Evolutionary conservation across 257 asterid genomes (phyloP), one percentile per base, ranked within the genome.

Genomic region (Petunia axillaris): DNA sequence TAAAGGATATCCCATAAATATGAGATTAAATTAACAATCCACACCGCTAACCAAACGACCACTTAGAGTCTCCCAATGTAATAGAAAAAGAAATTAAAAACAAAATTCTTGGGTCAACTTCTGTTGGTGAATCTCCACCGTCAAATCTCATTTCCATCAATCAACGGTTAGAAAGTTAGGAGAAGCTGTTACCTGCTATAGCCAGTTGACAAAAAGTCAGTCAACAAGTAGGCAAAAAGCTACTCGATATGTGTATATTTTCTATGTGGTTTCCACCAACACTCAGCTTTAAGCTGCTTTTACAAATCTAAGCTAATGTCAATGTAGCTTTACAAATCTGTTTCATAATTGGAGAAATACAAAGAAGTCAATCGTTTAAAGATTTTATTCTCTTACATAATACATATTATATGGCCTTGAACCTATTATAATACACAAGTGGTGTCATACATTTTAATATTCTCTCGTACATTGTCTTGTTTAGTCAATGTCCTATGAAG

Each of bases 351-450:
- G 37, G 39, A 68, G 7, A 44, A 68, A 50, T 68, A 44, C 39
- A 68, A 70, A 70, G 36, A 70, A 25, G 77, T 46, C 59, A 46
- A 25, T 70, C 43, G 39, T 70, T 70, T 46, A 46, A 46, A 70
- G 43, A 10, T 46, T 70, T 46, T 46, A 70, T 46, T 70, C 43
- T 70, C n/a, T 25, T 25, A 35, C 2, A 16, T 8, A 38, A 67
- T 43, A 41, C 39, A 3, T 67, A 67, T 15, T 14, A 67, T 67
- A 41, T 41, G 40, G 16, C n/a, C 39, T 68, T n/a, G n/a, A n/a
- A n/a, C n/a, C 39, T 68, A 43, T 43, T 3, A 65, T 6, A 66
- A 66, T 66, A 46, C 77, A 46, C 44, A 44, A 5, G 55, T n/a
- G 59, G 58, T 3, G 55, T 1, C 55, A 41, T 67, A 43, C 4